Conservation (phyloP, 2,329 filamentous ascomycete genomes). For the Ploettnerulaceae sp. region DNA sequence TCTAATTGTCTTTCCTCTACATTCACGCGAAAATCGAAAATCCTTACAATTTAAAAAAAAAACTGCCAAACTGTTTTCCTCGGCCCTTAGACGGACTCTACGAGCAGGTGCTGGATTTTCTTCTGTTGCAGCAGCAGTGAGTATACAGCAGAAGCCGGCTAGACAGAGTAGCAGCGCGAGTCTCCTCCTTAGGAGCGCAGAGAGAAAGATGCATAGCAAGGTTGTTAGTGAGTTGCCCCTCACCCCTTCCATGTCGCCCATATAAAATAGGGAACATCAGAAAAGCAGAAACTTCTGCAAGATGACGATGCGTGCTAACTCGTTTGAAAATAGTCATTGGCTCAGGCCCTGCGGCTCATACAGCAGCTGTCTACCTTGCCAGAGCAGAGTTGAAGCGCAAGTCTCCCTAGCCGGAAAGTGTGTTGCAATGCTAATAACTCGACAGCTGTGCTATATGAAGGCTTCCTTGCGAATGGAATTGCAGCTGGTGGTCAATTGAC, state of each 20-base stretch:
- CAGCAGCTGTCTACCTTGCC: constrained; percentile 91
- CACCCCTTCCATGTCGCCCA: not conserved
- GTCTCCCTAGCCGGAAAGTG: constrained; percentile 6
- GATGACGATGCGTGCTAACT: constrained; percentile 13
- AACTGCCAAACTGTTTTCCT: constrained; percentile 88
- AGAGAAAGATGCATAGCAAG: constrained; percentile 80
- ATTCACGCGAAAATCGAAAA: too few relatives aligned
- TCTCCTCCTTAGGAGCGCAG: constrained; percentile 28
- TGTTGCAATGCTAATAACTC: constrained; percentile 30
- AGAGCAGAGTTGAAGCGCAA: constrained; percentile 82
- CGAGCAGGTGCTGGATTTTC: constrained; percentile 69
- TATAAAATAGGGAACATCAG: not conserved
- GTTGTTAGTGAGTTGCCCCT: constrained; percentile 68
- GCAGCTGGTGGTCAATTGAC: constrained; percentile 95
- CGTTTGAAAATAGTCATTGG: constrained; percentile 62
- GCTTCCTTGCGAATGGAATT: constrained; percentile 95
- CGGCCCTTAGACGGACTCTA: constrained; percentile 63
- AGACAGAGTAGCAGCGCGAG: constrained; percentile 26
- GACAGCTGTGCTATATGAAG: constrained; percentile 83
- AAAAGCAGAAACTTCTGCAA: not conserved
- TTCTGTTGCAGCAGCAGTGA: constrained; percentile 64
- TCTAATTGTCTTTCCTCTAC: too few relatives aligned
- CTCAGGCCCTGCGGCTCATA: constrained; percentile 96
- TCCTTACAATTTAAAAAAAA: not conserved
- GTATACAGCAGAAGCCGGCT: constrained; percentile 55